Percentiles rank a stretch among this genome's conserved stretches.
These are phyloP conservation scores for Falciphora oryzae DNA, from an alignment of 2,329 filamentous ascomycete genomes.

Conservation along the genomic window DNA sequence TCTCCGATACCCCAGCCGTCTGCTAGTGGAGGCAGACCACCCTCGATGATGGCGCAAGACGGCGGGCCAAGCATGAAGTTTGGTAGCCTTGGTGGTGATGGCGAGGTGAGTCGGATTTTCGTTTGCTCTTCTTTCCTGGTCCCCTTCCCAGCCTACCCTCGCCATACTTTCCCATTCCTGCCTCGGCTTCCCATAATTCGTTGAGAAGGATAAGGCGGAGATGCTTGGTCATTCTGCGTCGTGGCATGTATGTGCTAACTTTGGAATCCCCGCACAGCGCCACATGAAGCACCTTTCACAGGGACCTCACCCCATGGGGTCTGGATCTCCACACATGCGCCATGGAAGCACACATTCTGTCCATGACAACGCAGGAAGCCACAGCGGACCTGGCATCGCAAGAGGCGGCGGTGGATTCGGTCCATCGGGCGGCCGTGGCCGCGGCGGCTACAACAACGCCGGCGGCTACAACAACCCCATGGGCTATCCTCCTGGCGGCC, in stretches of 20 bases:
- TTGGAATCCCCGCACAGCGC: conserved; percentile 38
- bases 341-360: conserved; percentile 81
- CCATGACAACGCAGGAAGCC: conserved; percentile 66
- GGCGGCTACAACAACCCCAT: conserved; percentile 41
- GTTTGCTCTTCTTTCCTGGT: conserved; percentile 10
- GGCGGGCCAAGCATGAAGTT: conserved; percentile 64
- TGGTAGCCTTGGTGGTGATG: conserved; percentile 76
- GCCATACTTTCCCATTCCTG: not conserved
- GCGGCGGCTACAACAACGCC: conserved; percentile 45
- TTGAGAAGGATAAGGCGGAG: not conserved
- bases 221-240: not conserved
- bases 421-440: conserved; percentile 34
- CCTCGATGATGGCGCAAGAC: conserved; percentile 65
- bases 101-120: conserved; percentile 56
- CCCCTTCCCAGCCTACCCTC: no score
- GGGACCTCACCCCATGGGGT: conserved; percentile 39
- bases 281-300: conserved; percentile 64
- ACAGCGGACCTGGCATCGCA: conserved; percentile 48
- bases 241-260: conserved; percentile 15
- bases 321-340: conserved; percentile 67
- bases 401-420: conserved; percentile 47
- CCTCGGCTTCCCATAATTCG: not conserved
- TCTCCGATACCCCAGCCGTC: conserved; percentile 88
- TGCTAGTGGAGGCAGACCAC: conserved; percentile 78
- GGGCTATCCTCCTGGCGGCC: conserved; percentile 34